Base-by-base conservation (phyloP, 805 yeast genomes). In the Vanderwaltozyma yarrowii region DNA sequence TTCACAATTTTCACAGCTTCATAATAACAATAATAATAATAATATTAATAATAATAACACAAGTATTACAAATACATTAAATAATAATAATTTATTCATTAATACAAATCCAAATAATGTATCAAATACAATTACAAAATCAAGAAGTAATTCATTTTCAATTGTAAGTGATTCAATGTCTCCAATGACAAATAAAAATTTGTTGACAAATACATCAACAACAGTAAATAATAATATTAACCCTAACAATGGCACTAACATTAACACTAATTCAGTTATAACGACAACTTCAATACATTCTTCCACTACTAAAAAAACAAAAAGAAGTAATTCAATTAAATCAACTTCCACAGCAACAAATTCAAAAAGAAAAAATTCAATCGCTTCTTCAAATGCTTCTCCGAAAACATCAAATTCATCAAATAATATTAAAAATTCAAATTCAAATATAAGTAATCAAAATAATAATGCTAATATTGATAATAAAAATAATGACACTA, bases 161-260 rank as follows among this genome's bases (percentile, higher is more conserved):
- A 46, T 53, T 5, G 50, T 49, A 3, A 54, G 60, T 39, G 60
- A 53, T 15, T 53, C 52, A 7, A 45, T 54, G 53, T 56, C 61
- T 9, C 21, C 14, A 20, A 3, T 24, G 3, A 7, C 9, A 21
- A 21, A 21, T 7, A 6, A 21, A 21, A 21, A 21, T 21, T 6
- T 21, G 9, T 7, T 21, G 6, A 21, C 6, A 7, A 6, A 21
- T 7, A 21, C 23, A 21, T 7, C 9, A 7, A 21, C 23, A 7
- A 21, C 6, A 7, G 9, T 9, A 7, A 7, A 6, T 21, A 21
- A 21, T 21, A 21, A 21, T 21, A 21, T 9, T 21, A 7, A 6
- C 9, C 6, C 6, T 26, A 26, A 26, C 12, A 26, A 26, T 26
- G n/a, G 7, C n/a, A 26, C 5, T 26, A 26, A 26, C 15, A 12